These are phyloP conservation scores for Groenewaldozyma salmanticensis DNA, from an alignment of 805 yeast species.

Conservation along the genomic window DNA sequence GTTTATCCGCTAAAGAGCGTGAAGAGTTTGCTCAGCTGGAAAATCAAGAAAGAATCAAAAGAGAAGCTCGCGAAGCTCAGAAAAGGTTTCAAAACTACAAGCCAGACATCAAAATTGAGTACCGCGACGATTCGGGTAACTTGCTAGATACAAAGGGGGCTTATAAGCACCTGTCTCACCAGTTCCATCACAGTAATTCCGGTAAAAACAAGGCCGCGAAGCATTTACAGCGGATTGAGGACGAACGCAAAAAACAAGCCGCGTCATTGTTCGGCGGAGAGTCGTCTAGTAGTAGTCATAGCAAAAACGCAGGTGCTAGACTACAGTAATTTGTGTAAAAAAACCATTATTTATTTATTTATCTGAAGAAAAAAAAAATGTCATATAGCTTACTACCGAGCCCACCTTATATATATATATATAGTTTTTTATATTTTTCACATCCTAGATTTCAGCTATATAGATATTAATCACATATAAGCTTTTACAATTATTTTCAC, in stretches of 20 bases:
- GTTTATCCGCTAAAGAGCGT: slow-evolving; percentile 25
- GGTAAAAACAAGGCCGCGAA: slow-evolving; percentile 29
- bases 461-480: no score
- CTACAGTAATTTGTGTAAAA: no score
- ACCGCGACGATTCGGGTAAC: slow-evolving; percentile 57
- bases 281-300: no score
- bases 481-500: no score
- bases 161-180: slow-evolving; percentile 64
- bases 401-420: no score
- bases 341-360: no score
- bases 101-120: slow-evolving; percentile 40
- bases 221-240: slow-evolving; percentile 22
- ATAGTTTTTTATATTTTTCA: no score
- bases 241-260: slow-evolving; percentile 18
- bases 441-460: no score
- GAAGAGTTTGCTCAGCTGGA: slow-evolving; percentile 25
- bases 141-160: slow-evolving; percentile 58
- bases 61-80: slow-evolving; percentile 24
- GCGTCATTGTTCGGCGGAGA: slow-evolving; percentile 14
- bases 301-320: no score
- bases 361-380: no score
- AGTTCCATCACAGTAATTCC: slow-evolving; percentile 55
- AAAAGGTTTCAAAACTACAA: slow-evolving; percentile 30
- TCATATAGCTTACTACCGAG: no score
- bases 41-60: slow-evolving; percentile 20